A percentile compares a stretch with the other conserved stretches of the same genome.
These are phyloP conservation scores for Smallanthus sonchifolius DNA, from an alignment of 129 eudicot genomes.

Conservation along the genomic window DNA sequence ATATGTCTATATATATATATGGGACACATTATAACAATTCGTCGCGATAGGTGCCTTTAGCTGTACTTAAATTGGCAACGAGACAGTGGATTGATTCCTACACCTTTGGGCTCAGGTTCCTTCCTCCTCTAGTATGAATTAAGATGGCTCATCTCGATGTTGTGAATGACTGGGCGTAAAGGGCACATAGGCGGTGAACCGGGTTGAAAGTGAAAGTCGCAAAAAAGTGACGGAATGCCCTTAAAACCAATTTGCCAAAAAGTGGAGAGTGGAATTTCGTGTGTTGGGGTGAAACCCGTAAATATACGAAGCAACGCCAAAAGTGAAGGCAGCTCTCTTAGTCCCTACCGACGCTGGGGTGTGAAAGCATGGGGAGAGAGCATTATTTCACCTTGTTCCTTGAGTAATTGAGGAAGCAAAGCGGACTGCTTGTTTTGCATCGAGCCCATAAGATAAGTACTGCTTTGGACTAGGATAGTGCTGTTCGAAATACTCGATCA, in stretches of 20 bases:
- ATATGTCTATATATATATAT: too few species aligned
- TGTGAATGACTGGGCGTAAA: too few species aligned
- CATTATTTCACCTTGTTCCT: not conserved
- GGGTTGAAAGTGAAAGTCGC: too few species aligned
- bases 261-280: too few species aligned
- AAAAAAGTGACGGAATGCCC: too few species aligned
- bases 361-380: not conserved
- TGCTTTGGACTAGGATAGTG: not conserved
- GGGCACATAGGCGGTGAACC: too few species aligned
- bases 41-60: not conserved
- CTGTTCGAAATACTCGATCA: not conserved
- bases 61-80: not conserved
- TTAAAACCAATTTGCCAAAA: too few species aligned
- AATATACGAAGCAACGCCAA: conserved; percentile 10
- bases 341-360: conserved; percentile 9
- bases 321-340: conserved; percentile 1
- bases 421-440: not conserved
- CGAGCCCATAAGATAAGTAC: not conserved
- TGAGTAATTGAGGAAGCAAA: not conserved
- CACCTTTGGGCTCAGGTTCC: not conserved
- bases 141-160: not conserved
- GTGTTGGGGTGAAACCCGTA: conserved; percentile 1
- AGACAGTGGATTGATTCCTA: not conserved
- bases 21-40: too few species aligned
- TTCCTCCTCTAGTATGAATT: not conserved